Evolutionary conservation across 225 moss, liverwort and hornwort species (phyloP).

Genomic region (Polytrichum commune): DNA sequence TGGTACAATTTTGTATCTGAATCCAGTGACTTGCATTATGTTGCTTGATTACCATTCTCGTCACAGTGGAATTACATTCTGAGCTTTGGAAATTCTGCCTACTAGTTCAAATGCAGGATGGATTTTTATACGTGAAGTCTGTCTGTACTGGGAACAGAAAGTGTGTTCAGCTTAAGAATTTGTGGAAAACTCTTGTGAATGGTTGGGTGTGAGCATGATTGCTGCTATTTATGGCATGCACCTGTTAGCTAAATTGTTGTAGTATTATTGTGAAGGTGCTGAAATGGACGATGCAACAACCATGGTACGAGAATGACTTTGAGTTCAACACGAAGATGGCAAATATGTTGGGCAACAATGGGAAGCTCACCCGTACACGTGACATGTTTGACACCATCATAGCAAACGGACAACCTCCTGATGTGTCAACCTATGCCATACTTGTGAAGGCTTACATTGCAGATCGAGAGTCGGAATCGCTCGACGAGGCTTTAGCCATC

Average conservation of each 20-base stretch:
- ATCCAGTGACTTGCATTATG: too few relatives aligned
- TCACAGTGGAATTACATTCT: too few relatives aligned
- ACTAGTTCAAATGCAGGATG: too few relatives aligned
- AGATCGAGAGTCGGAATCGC: constrained; percentile 52
- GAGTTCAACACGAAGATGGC: constrained; percentile 76
- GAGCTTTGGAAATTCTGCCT: too few relatives aligned
- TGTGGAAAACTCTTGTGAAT: too few relatives aligned
- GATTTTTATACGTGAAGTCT: too few relatives aligned
- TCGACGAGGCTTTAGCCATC: constrained; percentile 61
- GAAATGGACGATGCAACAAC: constrained; percentile 96
- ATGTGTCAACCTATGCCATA: constrained; percentile 61
- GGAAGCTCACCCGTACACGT: constrained; percentile 75
- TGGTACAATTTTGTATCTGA: too few relatives aligned
- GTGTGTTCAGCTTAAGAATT: too few relatives aligned
- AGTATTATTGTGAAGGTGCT: constrained; percentile 58
- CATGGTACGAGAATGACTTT: constrained; percentile 79
- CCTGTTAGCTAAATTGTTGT: background rate
- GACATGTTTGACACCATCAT: constrained; percentile 81
- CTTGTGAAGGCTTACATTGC: constrained; percentile 78
- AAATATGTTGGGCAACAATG: constrained; percentile 58
- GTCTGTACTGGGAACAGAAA: too few relatives aligned
- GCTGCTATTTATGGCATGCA: too few relatives aligned
- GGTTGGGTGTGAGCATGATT: too few relatives aligned
- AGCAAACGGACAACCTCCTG: constrained; percentile 65
- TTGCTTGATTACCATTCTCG: too few relatives aligned